Conservation (phyloP, 1,139 yeast genomes). For the Lodderomyces orthopsilosis region DNA sequence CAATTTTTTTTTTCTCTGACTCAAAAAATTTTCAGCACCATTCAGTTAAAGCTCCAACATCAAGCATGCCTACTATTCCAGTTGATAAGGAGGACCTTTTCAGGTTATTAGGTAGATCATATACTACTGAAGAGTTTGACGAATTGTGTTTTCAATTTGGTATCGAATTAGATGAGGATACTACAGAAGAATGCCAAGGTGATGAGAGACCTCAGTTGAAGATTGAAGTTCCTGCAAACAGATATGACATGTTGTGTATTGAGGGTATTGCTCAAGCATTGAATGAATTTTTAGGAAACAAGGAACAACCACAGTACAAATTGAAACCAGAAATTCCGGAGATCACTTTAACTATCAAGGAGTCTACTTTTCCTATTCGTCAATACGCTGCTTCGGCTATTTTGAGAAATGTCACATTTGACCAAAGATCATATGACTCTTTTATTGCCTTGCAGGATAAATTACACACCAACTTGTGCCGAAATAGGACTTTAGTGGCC, state of each 20-base stretch:
- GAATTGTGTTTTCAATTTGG: constrained; percentile 98
- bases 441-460: constrained; percentile 96
- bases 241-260: constrained; percentile 96
- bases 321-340: constrained; percentile 61
- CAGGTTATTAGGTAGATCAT: constrained; percentile 72
- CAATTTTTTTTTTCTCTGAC: constrained; percentile 12
- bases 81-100: constrained; percentile 93
- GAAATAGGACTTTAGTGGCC: constrained; percentile 95
- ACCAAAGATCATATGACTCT: constrained; percentile 83
- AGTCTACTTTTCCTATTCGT: constrained; percentile 70
- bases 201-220: constrained; percentile 94
- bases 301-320: constrained; percentile 62
- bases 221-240: constrained; percentile 96
- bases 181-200: constrained; percentile 72
- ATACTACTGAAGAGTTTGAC: constrained; percentile 91
- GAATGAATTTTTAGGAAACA: constrained; percentile 80
- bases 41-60: neutral
- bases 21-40: constrained; percentile 14
- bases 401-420: constrained; percentile 77
- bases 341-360: constrained; percentile 67
- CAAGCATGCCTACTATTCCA: constrained; percentile 86
- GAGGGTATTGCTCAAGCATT: constrained; percentile 97
- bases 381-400: constrained; percentile 96
- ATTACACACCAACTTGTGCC: constrained; percentile 90
- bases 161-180: constrained; percentile 94